Evolutionary conservation across 1,284 basidiomycete genomes (phyloP).

Genomic region (Ceratobasidium sp.): DNA sequence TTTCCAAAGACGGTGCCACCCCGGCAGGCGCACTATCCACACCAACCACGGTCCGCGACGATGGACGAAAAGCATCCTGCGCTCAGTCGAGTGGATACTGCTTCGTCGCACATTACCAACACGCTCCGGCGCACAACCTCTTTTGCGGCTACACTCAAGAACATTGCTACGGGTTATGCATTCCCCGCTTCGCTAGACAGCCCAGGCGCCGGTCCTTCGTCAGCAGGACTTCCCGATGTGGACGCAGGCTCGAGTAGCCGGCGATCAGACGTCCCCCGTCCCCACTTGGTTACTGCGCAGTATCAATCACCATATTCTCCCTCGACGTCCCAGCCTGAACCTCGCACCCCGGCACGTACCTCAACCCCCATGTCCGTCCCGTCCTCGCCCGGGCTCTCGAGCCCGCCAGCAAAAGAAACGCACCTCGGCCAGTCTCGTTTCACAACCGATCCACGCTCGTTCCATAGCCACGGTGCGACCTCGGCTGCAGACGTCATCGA

Average conservation of each 20-base stretch:
- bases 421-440: slow-evolving; percentile 23
- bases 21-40: slow-evolving; percentile 37
- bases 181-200: slow-evolving; percentile 63
- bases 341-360: slow-evolving; percentile 54
- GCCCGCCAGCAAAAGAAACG: slow-evolving; percentile 21
- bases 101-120: slow-evolving; percentile 44
- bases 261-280: slow-evolving; percentile 68
- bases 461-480: slow-evolving; percentile 61
- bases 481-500: slow-evolving; percentile 83
- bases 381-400: slow-evolving; percentile 35
- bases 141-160: slow-evolving; percentile 85
- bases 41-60: slow-evolving; percentile 21
- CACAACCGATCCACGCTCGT: slow-evolving; percentile 46
- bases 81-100: slow-evolving; percentile 52
- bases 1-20: slow-evolving; percentile 47
- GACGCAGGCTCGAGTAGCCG: slow-evolving; percentile 60
- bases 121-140: slow-evolving; percentile 85
- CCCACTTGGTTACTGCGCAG: slow-evolving; percentile 78
- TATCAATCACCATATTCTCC: slow-evolving; percentile 78
- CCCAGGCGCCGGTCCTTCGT: slow-evolving; percentile 35
- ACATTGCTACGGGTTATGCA: slow-evolving; percentile 75
- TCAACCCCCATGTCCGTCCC: slow-evolving; percentile 26
- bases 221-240: neutral
- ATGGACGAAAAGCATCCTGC: slow-evolving; percentile 61
- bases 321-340: slow-evolving; percentile 51